phyloP scores from a whole-genome alignment of 1,284 basidiomycete species.

The Irpex rosettiformis region DNA sequence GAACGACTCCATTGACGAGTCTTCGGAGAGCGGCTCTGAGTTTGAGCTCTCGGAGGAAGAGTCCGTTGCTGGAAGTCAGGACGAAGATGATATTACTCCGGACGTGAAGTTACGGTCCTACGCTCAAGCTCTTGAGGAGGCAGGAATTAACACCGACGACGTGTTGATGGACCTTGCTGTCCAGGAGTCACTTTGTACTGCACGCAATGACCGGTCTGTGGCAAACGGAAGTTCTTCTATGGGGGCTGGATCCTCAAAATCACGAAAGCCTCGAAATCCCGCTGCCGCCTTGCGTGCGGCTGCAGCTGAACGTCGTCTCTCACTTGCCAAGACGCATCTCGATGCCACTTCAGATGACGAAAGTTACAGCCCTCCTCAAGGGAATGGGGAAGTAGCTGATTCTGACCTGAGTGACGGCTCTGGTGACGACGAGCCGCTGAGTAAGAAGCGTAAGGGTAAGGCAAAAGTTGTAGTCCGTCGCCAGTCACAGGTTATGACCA shows the following conservation, averaged over 20 bases:
- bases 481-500: conserved; percentile 34
- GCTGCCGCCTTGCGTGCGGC: conserved; percentile 45
- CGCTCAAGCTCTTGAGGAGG: conserved; percentile 19
- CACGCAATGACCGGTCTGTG: conserved; percentile 27
- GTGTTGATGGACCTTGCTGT: conserved; percentile 58
- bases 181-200: conserved; percentile 46
- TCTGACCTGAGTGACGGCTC: conserved; percentile 35
- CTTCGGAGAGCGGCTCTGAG: conserved; percentile 56
- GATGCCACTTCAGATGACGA: conserved; percentile 19
- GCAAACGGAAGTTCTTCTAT: conserved; percentile 30
- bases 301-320: conserved; percentile 49
- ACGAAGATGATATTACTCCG: conserved; percentile 16
- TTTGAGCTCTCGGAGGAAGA: conserved; percentile 44
- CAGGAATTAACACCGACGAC: conserved; percentile 46
- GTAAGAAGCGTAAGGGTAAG: conserved; percentile 33
- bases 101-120: conserved; percentile 9
- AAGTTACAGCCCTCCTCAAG: background rate
- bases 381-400: conserved; percentile 6
- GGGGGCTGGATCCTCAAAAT: conserved; percentile 36
- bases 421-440: conserved; percentile 35
- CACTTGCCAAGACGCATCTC: conserved; percentile 20
- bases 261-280: conserved; percentile 29
- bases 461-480: conserved; percentile 15
- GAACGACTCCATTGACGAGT: conserved; percentile 40
- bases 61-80: conserved; percentile 20